phyloP scores from a whole-genome alignment of 73 alveolate genomes.

The Tetrahymena elliotti region DNA sequence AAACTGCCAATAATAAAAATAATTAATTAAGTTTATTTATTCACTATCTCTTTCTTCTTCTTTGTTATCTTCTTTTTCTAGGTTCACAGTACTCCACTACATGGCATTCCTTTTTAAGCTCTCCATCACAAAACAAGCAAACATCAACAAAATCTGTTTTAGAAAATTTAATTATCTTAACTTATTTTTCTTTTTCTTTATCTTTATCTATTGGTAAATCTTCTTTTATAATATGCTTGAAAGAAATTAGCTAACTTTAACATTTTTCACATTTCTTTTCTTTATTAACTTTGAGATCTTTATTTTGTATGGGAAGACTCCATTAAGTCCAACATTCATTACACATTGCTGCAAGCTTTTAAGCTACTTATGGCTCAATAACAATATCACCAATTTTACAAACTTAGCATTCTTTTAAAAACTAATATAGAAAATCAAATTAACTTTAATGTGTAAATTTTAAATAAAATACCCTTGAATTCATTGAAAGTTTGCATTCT shows the following conservation, averaged over 20 bases:
- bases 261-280: background rate
- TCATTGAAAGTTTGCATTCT: conserved; percentile 15
- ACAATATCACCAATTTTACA: conserved; percentile 21
- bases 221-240: background rate
- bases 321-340: conserved; percentile 43
- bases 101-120: conserved; percentile 1
- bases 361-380: conserved; percentile 8
- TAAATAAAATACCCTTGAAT: background rate
- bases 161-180: background rate
- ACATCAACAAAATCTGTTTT: conserved; percentile 1
- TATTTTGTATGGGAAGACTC: background rate
- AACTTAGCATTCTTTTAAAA: background rate
- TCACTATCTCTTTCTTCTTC: background rate
- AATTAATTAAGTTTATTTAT: background rate
- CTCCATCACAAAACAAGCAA: conserved; percentile 28
- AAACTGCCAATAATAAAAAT: too few species aligned
- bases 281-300: background rate
- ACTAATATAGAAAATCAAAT: background rate
- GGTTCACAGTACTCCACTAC: background rate
- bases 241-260: background rate
- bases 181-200: background rate
- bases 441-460: background rate
- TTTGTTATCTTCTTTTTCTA: background rate
- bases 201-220: background rate
- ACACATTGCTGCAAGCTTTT: conserved; percentile 4